These are phyloP conservation scores for Aspergillus nomiae DNA, from an alignment of 2,329 filamentous ascomycete species.

Conservation along the genomic window DNA sequence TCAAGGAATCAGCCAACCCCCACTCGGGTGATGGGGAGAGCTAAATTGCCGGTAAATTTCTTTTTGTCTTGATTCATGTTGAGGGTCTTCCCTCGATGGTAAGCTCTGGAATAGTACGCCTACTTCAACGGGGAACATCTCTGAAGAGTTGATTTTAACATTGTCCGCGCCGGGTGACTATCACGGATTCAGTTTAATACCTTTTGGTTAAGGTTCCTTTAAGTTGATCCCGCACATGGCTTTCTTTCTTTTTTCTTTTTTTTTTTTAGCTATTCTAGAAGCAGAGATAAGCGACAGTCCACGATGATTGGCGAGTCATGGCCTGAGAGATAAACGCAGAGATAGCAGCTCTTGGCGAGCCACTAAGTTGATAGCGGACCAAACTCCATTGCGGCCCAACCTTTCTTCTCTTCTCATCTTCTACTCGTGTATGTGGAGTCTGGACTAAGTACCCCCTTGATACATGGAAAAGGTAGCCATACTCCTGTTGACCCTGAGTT, in stretches of 20 bases:
- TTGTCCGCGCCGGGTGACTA: background rate
- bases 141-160: background rate
- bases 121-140: background rate
- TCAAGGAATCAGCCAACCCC: background rate
- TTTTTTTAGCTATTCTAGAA: background rate
- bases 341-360: background rate
- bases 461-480: background rate
- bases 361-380: background rate
- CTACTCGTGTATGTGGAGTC: too few species aligned
- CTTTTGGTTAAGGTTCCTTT: background rate
- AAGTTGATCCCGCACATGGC: background rate
- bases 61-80: background rate
- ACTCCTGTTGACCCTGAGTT: background rate
- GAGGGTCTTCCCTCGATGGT: background rate
- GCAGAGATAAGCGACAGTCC: conserved; percentile 1
- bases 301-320: background rate
- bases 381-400: background rate
- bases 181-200: background rate
- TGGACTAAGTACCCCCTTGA: too few species aligned
- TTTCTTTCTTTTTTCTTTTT: background rate
- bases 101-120: background rate
- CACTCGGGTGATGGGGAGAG: background rate
- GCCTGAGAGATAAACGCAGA: background rate
- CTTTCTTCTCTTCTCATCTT: background rate
- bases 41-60: background rate